Evolutionary conservation across 306 rosid species (phyloP).

Genomic region (Sechiopsis laciniata): DNA sequence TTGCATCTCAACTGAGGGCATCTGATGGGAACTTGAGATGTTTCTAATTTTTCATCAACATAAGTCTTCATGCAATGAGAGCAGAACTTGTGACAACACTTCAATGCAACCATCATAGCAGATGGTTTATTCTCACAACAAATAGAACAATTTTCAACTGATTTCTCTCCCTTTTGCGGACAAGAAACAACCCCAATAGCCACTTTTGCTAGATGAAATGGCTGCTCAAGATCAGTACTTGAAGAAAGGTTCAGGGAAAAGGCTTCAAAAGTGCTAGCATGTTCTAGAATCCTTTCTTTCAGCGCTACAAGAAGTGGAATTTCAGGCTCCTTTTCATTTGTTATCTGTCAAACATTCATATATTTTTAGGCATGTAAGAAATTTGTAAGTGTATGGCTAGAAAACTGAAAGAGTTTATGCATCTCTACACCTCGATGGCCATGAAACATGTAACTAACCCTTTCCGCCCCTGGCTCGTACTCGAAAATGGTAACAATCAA

Average conservation of each 20-base stretch:
- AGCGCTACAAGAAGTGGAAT: constrained; percentile 64
- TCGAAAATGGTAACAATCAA: not conserved
- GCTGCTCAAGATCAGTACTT: constrained; percentile 51
- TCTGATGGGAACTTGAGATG: constrained; percentile 70
- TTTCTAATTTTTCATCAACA: constrained; percentile 57
- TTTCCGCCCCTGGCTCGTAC: not conserved
- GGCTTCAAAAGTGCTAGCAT: constrained; percentile 54
- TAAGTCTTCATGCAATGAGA: constrained; percentile 78
- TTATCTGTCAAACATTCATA: constrained; percentile 49
- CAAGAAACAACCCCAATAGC: constrained; percentile 72
- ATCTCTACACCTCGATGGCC: not conserved
- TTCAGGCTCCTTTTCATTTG: constrained; percentile 46
- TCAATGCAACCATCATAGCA: constrained; percentile 63
- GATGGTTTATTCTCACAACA: constrained; percentile 83
- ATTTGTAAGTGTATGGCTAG: not conserved
- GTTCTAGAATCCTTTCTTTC: constrained; percentile 73
- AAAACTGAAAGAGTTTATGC: not conserved
- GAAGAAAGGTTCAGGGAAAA: constrained; percentile 64
- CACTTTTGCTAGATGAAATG: constrained; percentile 75
- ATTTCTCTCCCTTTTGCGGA: constrained; percentile 44
- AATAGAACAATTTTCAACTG: constrained; percentile 71
- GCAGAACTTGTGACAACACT: constrained; percentile 86
- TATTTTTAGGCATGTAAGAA: constrained; percentile 23
- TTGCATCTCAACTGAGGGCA: constrained; percentile 83
- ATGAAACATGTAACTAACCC: not conserved